Evolutionary conservation across 345 rosid genomes (phyloP), one percentile per base, ranked within the genome.

Genomic region (Populus ilicifolia): DNA sequence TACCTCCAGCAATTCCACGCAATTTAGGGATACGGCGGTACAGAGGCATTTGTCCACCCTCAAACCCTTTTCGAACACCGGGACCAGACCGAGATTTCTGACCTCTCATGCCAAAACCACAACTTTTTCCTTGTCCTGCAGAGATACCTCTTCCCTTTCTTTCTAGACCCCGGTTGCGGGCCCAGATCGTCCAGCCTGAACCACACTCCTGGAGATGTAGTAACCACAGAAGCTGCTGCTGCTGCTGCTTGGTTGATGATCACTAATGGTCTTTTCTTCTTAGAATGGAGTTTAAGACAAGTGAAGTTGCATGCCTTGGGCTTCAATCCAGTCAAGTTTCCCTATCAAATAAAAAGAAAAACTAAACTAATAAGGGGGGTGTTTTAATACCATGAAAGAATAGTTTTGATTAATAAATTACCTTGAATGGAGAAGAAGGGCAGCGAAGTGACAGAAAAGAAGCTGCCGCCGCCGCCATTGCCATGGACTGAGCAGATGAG

Each of bases 31-130:
- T 77, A 20, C 99, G 94, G 41, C 99, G 89, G 77, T 92, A 93
- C 20, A 96, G 97, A 18, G 98, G 94, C 84, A 92, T 96, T 83
- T 93, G 97, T 0, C 98, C 98, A n/a, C 99, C 98, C 83, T 96
- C 98, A 38, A 96, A 96, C 0, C 98, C 99, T 84, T 82, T 90
- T 80, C 86, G 86, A 54, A 92, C 89, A 21, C 99, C 99, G 17
- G 94, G 98, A 75, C 98, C 99, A 0, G 98, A 90, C 72, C 97
- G 84, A 17, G 99, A 96, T 72, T 95, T 95, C 88, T 95, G 98
- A n/a, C 99, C 99, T 83, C 96, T 89, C 99, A 93, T 93, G 11
- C 98, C 99, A 70, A 92, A 92, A 74, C 98, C 99, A 72, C 98
- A 93, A 77, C 98, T 95, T 16, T 87, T 88, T 2, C 99, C 98